Evolutionary conservation across 257 asterid species (phyloP).

Genomic region (Fraxinus pennsylvanica): DNA sequence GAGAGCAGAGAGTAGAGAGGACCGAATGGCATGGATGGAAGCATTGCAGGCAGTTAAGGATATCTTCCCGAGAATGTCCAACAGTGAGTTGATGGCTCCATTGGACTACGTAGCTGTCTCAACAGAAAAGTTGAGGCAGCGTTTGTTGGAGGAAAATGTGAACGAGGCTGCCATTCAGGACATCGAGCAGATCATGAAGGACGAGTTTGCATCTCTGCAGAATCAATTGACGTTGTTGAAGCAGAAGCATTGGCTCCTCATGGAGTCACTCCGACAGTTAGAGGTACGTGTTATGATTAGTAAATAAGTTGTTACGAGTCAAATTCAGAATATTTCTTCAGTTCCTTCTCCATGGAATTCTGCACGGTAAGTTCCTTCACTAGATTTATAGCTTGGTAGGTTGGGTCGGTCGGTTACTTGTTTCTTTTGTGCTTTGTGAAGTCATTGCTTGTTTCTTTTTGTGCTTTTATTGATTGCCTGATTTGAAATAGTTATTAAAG

Average conservation of each 20-base stretch:
- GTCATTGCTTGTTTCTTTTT: constrained; percentile 22
- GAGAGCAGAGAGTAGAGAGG: constrained; percentile 87
- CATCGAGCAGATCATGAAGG: constrained; percentile 77
- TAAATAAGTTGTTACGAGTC: constrained; percentile 36
- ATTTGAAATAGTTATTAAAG: constrained; percentile 24
- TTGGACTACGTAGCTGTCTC: constrained; percentile 62
- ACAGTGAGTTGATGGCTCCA: constrained; percentile 93
- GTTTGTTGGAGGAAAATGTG: constrained; percentile 72
- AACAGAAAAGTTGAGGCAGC: constrained; percentile 75
- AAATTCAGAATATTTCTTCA: constrained; percentile 42
- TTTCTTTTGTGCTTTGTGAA: constrained; percentile 17
- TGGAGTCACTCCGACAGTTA: constrained; percentile 84
- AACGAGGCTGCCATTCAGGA: constrained; percentile 73
- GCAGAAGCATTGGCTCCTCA: constrained; percentile 83
- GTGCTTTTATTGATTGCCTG: constrained; percentile 27
- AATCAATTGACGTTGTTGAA: constrained; percentile 68
- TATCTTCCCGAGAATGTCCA: constrained; percentile 93
- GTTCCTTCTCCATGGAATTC: constrained; percentile 35
- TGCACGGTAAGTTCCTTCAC: constrained; percentile 34
- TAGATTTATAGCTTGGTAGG: constrained; percentile 27
- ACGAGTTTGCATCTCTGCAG: constrained; percentile 78
- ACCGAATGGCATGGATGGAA: constrained; percentile 78
- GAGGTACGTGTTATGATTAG: constrained; percentile 74
- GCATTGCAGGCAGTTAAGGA: constrained; percentile 90
- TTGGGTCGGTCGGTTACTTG: constrained; percentile 24